phyloP scores from a whole-genome alignment of 1,139 yeast genomes.

The Geotrichum histeridarum region DNA sequence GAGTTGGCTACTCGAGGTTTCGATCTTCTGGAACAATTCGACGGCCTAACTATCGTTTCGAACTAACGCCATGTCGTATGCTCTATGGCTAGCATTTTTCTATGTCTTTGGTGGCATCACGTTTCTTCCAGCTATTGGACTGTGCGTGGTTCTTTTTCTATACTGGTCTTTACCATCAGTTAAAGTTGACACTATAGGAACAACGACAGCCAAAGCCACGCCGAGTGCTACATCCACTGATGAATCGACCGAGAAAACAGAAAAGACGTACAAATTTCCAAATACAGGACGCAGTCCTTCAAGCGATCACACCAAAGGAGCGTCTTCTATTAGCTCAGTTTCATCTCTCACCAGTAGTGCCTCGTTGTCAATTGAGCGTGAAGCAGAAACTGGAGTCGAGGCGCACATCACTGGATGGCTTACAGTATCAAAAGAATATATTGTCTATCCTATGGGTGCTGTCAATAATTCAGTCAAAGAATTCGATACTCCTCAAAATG shows the following conservation, averaged over 20 bases:
- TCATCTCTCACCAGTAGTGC: conserved; percentile 3
- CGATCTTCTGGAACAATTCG: no score
- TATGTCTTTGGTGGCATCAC: conserved; percentile 78
- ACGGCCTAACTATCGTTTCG: background rate
- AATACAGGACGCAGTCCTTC: background rate
- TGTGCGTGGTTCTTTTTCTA: conserved; percentile 36
- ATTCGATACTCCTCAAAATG: conserved; percentile 35
- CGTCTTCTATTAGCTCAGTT: background rate
- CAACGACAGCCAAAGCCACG: background rate
- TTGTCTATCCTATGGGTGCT: conserved; percentile 41
- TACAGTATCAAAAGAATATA: conserved; percentile 72
- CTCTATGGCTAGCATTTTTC: conserved; percentile 33
- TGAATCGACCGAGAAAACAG: background rate
- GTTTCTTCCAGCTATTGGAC: conserved; percentile 54
- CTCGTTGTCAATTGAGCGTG: conserved; percentile 44
- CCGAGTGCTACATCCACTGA: background rate
- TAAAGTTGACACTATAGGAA: no score
- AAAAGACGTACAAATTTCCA: background rate
- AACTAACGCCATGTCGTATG: conserved; percentile 4
- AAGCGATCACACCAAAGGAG: background rate
- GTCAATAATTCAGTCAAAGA: conserved; percentile 30
- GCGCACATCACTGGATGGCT: conserved; percentile 75
- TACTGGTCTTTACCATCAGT: conserved; percentile 37
- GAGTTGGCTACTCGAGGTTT: no score
- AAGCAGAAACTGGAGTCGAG: conserved; percentile 54